Base-by-base conservation (phyloP, 1,139 yeast genomes). In the Geotrichum klebahnii region DNA sequence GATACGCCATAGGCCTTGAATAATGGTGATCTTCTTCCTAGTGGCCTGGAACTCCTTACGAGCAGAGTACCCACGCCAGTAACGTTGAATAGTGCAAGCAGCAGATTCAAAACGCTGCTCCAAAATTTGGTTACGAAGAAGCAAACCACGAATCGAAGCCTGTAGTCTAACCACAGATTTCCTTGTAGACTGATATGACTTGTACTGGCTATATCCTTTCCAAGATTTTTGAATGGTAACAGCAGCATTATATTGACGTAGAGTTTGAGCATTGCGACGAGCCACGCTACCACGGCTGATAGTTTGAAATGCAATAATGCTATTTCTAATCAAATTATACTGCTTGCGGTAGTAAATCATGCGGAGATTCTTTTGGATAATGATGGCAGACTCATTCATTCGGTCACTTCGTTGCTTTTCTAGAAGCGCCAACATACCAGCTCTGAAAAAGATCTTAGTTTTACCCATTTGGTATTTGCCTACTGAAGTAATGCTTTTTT, bases 391-490 rank as follows among this genome's bases (percentile, higher is more conserved):
- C 51, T 72, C 77, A 63, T 78, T 78, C 58, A 89, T 77, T 61
- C 88, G 84, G 59, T 84, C 88, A 23, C 88, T 72, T 67, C 97
- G 81, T 61, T 84, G 71, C 59, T 88, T 88, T 70, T 92, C 98
- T 31, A 94, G 73, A 51, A 81, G 80, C 1, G 97, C 98, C 49
- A 94, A 73, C 57, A 92, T 89, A 48, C 98, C 98, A 61, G 96
- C 94, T 57, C 95, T 81, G 76, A 92, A 89, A 65, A 94, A 94
- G 23, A 94, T 75, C 67, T 94, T 94, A 1, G 96, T 85, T 52
- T 74, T 74, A 51, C 85, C 85, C 57, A 87, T 75, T 69, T 92
- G 97, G 66, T 84, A 90, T 62, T 84, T 86, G 47, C 75, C 74
- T 44, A 72, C 73, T 59, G 83, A 84, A 28, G 81, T 77, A 47